Conservation (phyloP, 805 yeast species). For the Pichia insulana region DNA sequence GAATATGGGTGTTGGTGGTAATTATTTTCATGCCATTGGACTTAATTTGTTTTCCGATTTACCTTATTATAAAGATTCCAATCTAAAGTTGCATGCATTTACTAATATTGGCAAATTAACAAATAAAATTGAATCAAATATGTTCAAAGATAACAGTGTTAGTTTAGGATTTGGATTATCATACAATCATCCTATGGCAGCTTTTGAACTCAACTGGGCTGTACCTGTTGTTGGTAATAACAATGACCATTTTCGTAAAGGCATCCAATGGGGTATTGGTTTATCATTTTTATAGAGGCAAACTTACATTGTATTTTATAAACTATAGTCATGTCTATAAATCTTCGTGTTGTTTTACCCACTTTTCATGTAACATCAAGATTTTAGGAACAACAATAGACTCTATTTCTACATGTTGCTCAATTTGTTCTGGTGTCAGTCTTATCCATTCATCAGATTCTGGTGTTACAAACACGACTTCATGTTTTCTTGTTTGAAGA, state of each 20-base stretch:
- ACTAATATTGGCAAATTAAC: conserved; percentile 40
- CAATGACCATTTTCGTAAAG: conserved; percentile 42
- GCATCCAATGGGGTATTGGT: conserved; percentile 53
- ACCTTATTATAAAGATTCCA: conserved; percentile 36
- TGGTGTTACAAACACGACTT: conserved; percentile 75
- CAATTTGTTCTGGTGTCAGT: conserved; percentile 34
- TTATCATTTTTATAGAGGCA: conserved; percentile 39
- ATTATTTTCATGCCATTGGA: conserved; percentile 39
- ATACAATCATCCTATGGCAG: conserved; percentile 48
- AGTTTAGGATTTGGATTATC: conserved; percentile 42
- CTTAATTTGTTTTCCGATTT: conserved; percentile 34
- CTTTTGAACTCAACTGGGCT: conserved; percentile 49
- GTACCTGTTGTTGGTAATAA: conserved; percentile 38
- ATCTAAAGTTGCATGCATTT: conserved; percentile 41
- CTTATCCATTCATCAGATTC: conserved; percentile 42
- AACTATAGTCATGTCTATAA: not conserved
- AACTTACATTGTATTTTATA: not conserved
- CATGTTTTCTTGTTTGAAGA: conserved; percentile 77
- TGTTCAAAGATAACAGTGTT: conserved; percentile 13
- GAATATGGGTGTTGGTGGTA: conserved; percentile 45
- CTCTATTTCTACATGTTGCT: conserved; percentile 55
- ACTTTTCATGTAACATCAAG: conserved; percentile 48
- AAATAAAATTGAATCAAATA: conserved; percentile 11
- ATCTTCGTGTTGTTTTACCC: conserved; percentile 38
- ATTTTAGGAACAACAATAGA: conserved; percentile 73